Base-by-base conservation (phyloP, 345 rosid genomes). In the Populus tremula region DNA sequence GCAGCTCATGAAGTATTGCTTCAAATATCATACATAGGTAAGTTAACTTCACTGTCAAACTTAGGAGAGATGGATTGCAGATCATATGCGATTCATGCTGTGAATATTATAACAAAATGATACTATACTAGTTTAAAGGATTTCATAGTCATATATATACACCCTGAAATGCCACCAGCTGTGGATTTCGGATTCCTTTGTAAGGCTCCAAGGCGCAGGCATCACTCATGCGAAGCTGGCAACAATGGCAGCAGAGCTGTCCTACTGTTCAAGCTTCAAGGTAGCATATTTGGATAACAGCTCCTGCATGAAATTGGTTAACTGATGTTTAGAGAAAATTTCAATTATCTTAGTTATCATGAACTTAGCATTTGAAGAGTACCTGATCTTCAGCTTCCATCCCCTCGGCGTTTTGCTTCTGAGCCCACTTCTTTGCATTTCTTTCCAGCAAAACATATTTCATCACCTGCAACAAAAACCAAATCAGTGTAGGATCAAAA, bases 361-460 rank as follows among this genome's bases (percentile, higher is more conserved):
- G 0, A 25, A 70, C 33, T 70, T 66, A 62, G 9, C 14, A 54
- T 35, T 39, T 73, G 18, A 54, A 10, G 27, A 31, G 16, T 6
- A 73, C 76, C 69, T 62, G 18, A 73, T 62, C 35, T n/a, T 27
- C 70, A 39, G 69, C 77, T 39, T 25, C 35, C 17, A 74, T 8
- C 45, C 18, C 77, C 9, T 62, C 56, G 10, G 69, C n/a, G 21
- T 39, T 74, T 63, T 41, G 54, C 69, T 45, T 73, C 39, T 39
- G 54, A 23, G 17, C 67, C 76, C 59, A 74, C 31, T 49, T 41
- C 39, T 74, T 27, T 29, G 70, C 77, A 9, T 41, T 74, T 63
- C 69, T 43, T 14, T 73, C 76, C 29, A 73, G 35, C 76, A 73
- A 39, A 23, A 73, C 41, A 41, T 73, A 73, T 62, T 73, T 74